A percentile compares a stretch with the other conserved stretches of the same genome.
Evolutionary conservation across 2,329 filamentous ascomycete genomes (phyloP).

Genomic region (Penicillium sp.): DNA sequence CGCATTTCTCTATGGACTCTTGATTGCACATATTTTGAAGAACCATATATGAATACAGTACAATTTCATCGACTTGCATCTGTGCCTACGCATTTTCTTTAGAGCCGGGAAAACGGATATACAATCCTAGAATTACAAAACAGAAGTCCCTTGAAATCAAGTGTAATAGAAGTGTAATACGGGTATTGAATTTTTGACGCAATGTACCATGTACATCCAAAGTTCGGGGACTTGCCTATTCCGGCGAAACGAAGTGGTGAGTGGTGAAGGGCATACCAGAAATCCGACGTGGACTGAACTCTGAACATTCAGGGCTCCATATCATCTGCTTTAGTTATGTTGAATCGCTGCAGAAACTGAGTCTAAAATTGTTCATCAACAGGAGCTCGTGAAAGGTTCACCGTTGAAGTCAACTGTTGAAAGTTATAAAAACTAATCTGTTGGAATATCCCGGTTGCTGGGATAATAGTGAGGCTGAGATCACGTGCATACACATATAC

Average conservation of each 20-base stretch:
- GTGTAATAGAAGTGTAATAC: background rate
- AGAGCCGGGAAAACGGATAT: background rate
- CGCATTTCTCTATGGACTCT: background rate
- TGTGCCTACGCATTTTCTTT: background rate
- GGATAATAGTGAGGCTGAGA: no score
- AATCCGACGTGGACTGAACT: background rate
- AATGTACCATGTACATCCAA: background rate
- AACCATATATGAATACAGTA: background rate
- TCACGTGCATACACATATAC: no score
- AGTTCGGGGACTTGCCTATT: background rate
- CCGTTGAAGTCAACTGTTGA: background rate
- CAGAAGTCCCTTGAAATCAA: background rate
- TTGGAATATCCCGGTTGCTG: no score
- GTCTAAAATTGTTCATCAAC: background rate
- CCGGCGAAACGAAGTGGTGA: background rate
- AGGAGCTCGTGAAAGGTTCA: background rate
- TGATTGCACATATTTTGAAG: background rate
- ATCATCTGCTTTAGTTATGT: background rate
- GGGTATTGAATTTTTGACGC: background rate
- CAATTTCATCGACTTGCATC: background rate
- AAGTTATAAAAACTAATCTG: background rate
- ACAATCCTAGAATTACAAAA: background rate
- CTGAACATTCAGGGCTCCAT: background rate
- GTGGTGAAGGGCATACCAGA: background rate
- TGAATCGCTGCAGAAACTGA: background rate